A percentile compares a stretch with the other conserved stretches of the same genome.
These are phyloP conservation scores for Clonostachys chloroleuca DNA, from an alignment of 2,329 filamentous ascomycete species.

Conservation along the genomic window DNA sequence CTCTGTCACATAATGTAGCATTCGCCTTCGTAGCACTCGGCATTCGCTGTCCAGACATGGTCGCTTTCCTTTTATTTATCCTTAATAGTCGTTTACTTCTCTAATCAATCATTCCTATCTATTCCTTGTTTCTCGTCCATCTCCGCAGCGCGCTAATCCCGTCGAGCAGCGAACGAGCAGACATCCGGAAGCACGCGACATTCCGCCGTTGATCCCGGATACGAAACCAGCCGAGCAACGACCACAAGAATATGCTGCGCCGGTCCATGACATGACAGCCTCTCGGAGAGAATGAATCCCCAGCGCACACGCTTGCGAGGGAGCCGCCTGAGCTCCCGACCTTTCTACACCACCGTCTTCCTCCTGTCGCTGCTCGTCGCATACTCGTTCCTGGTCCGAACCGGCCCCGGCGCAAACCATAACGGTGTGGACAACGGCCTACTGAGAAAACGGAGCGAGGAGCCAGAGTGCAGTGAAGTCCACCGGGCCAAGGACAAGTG, in stretches of 20 bases:
- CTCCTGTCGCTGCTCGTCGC: slow-evolving; percentile 39
- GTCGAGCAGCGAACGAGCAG: no score
- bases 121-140: no score
- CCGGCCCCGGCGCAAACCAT: slow-evolving; percentile 2
- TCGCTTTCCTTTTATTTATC: no score
- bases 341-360: slow-evolving; percentile 42
- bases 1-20: no score
- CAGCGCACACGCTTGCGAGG: slow-evolving; percentile 15
- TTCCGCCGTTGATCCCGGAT: no score
- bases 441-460: slow-evolving; percentile 16
- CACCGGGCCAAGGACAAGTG: slow-evolving; percentile 78
- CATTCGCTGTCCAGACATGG: no score
- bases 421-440: slow-evolving; percentile 7
- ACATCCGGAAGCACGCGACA: no score
- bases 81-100: no score
- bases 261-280: slow-evolving; percentile 4
- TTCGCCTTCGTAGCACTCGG: no score
- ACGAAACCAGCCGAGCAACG: no score
- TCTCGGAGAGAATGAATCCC: not conserved
- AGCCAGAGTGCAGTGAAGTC: slow-evolving; percentile 69
- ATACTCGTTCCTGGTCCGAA: slow-evolving; percentile 28
- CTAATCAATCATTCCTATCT: no score
- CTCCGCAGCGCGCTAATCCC: no score
- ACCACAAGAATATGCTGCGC: not conserved
- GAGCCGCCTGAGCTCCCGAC: slow-evolving; percentile 35